Base-by-base conservation (phyloP, 495 filamentous ascomycete species). In the Tuber calosporum region DNA sequence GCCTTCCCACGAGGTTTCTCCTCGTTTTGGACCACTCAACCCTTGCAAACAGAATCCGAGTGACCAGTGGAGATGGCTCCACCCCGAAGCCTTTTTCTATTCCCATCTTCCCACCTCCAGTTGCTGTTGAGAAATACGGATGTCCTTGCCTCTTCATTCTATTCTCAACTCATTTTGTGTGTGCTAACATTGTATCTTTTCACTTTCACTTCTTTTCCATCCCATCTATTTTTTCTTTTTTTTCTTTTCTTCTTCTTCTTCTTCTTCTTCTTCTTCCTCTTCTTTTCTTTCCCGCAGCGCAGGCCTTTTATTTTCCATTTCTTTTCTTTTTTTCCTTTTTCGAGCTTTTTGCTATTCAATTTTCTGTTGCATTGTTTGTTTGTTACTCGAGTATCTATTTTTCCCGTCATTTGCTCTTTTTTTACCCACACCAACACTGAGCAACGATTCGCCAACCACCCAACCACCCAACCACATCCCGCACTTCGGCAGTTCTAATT, bases 61-160 rank as follows among this genome's bases (percentile, higher is more conserved):
- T 78, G 76, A 74, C 76, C 71, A 53, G 8, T 39, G 66, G 70
- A 66, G 45, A 77, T 68, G 74, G 76, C 72, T 43, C 76, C 70
- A 73, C 53, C 77, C 68, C 30, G 71, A 43, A 73, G 71, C 26
- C 77, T 74, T 78, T 74, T 80, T 80, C 77, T 80, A 73, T 80
- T 76, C 78, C 72, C 75, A 73, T 74, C 71, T 42, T 42, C 75
- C 77, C 73, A 75, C 75, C n/a, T 58, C 39, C 39, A 5, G 68
- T 74, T 74, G 68, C 70, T 74, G 67, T 67, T 5, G 53, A 62
- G 53, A 30, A 17, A 34, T 30, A 67, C 77, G 69, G 72, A 73
- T 80, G 37, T 77, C 67, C 67, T 71, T 69, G 66, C 58, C 72
- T 66, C 68, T 73, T 43, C 77, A 77, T 74, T 74, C 69, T 69